A percentile compares a stretch with the other conserved stretches of the same genome.
Evolutionary conservation across 2,329 filamentous ascomycete species (phyloP).

Genomic region (Thielaviopsis euricoi): DNA sequence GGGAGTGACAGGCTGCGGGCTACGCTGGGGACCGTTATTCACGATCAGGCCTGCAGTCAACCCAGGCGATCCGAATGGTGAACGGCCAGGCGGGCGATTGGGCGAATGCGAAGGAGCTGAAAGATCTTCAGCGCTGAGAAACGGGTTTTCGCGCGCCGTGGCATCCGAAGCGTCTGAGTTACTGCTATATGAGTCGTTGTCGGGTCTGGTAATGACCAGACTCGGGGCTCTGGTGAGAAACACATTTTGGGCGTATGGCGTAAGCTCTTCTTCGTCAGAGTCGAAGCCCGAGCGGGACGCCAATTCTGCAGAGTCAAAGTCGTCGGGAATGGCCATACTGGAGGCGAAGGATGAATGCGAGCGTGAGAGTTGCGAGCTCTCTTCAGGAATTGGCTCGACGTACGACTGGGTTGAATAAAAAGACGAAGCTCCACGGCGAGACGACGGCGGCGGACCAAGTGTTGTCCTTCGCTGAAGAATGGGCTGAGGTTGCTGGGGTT

Average conservation of each 20-base stretch:
- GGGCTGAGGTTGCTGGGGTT: slow-evolving; percentile 12
- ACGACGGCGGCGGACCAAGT: slow-evolving; percentile 43
- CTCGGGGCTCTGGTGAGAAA: slow-evolving; percentile 6
- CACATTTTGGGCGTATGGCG: background rate
- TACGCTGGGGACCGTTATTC: background rate
- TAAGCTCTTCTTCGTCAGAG: slow-evolving; percentile 5
- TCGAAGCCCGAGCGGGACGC: slow-evolving; percentile 5
- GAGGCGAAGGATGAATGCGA: slow-evolving; percentile 53
- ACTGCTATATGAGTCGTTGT: background rate
- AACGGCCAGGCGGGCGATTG: background rate
- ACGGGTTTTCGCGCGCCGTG: slow-evolving; percentile 5
- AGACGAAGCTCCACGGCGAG: slow-evolving; percentile 43
- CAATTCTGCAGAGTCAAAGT: slow-evolving; percentile 30
- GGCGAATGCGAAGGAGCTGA: background rate
- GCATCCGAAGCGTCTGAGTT: background rate
- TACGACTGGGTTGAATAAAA: slow-evolving; percentile 50
- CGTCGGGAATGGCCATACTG: slow-evolving; percentile 54
- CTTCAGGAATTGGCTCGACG: slow-evolving; percentile 63
- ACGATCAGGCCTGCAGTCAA: background rate
- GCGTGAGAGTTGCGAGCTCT: slow-evolving; percentile 35
- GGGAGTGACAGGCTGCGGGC: slow-evolving; percentile 15
- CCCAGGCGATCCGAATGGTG: background rate
- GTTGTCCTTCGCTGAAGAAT: slow-evolving; percentile 32
- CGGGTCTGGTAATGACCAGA: slow-evolving; percentile 3
- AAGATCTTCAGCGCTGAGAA: slow-evolving; percentile 1